Base-by-base conservation (phyloP, 179 eudicot species). In the Corrigiola litoralis region DNA sequence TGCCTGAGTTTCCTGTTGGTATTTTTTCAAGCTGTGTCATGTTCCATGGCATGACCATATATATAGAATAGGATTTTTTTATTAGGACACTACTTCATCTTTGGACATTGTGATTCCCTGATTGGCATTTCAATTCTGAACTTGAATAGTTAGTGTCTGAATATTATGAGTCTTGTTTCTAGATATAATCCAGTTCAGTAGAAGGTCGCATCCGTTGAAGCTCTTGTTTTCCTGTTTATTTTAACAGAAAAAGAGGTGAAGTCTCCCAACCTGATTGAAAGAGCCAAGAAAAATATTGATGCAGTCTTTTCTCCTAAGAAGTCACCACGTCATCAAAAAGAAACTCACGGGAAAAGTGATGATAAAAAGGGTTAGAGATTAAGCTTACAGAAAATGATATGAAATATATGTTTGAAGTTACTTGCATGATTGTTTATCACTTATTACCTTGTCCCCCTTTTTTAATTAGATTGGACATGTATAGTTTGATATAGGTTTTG, bases 271-370 rank as follows among this genome's bases (percentile, higher is more conserved):
- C 28, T 70, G 28, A 12, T 78, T 23, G 81, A 76, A 63, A 72
- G 61, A 54, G 73, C 69, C 1, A 78, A 78, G 82, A 80, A 84
- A 74, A 85, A 74, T 40, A 51, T 61, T 13, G 82, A 79, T 33
- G 70, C 74, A 51, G 67, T 71, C 3, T 67, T 71, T 67, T 75
- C 69, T 71, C 76, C 42, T n/a, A 70, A n/a, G n/a, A n/a, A n/a
- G n/a, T n/a, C n/a, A n/a, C n/a, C n/a, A 10, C 84, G 56, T 42
- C 96, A 89, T 75, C 90, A 80, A 76, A 76, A 76, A 71, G 97
- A 92, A 82, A 90, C 94, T 72, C 98, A 92, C 54, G 98, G 98
- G 55, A 78, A 28, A n/a, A n/a, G n/a, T n/a, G n/a, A n/a, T n/a
- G n/a, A n/a, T n/a, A n/a, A n/a, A n/a, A n/a, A n/a, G n/a, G n/a